Base-by-base conservation (phyloP, 495 filamentous ascomycete genomes). In the Trichocladium antarcticum region DNA sequence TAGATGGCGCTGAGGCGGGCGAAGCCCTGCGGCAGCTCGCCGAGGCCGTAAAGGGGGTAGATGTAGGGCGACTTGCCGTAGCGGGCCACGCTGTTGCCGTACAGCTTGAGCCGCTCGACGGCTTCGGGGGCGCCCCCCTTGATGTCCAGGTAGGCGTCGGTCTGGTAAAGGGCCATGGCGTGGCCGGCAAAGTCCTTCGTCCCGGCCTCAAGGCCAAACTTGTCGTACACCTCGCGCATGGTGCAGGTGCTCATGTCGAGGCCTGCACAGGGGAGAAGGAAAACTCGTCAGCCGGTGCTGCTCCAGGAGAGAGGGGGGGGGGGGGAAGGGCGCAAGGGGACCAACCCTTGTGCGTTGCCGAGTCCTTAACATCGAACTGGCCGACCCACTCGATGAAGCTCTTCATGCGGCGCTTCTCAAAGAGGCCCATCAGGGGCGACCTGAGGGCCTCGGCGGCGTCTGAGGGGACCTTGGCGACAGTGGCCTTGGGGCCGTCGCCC, bases 41-140 rank as follows among this genome's bases (percentile, higher is more conserved):
- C 92, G 19, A 99, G 78, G 49, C 92, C 92, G 68, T 99, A 96
- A 11, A 96, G 83, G 16, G 92, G 92, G 73, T 97, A 99, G 71
- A 99, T 97, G 71, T 99, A 99, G 14, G 92, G 92, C 16, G 89
- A 95, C 70, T 95, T 97, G 64, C 92, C 92, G 69, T 97, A 97
- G 52, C 93, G 82, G 31, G 92, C 88, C 75, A 99, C 95, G 21
- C 87, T 94, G 74, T 94, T 96, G 57, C 90, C 92, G 68, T 99
- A 99, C 44, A 99, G 77, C 53, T 87, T 81, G 64, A 97, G 95
- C 53, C 89, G 88, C 65, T 85, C 80, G 61, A 97, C 87, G 42
- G 87, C 81, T 60, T 96, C 92, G 56, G 84, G 77, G 37, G 92
- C 89, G 57, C 67, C 66, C 52, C 89, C 89, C 10, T 72, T 68